Evolutionary conservation across 495 filamentous ascomycete genomes (phyloP), one percentile per base, ranked within the genome.

Genomic region (Oleoguttula mirabilis): DNA sequence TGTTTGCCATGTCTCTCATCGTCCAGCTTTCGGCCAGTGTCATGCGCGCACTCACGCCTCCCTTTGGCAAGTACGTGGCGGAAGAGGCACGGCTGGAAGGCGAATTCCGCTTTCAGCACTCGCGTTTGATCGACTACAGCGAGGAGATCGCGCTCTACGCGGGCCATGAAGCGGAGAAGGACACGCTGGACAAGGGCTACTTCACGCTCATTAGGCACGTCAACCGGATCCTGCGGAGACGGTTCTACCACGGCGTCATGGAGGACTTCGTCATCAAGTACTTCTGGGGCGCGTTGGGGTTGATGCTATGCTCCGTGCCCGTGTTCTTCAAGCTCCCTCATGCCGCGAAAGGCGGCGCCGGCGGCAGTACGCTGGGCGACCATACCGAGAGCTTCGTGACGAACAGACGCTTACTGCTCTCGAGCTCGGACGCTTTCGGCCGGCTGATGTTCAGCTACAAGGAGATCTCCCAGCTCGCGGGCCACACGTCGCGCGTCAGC

Each of bases 261-360:
- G 92, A 98, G 58, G 90, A 98, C 58, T 98, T 94, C 64, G 83
- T 96, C 11, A 88, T 96, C 55, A 98, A 98, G 64, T 98, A 98
- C 56, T 90, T 94, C 66, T 98, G 90, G 90, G 92, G 92, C 39
- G 90, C 90, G 3, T 52, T 98, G 34, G 90, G 90, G 4, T 71
- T 96, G 52, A 62, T 92, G 48, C 77, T 98, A n/a, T 96, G 92
- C 66, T 88, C 86, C 56, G 76, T 94, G 3, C 90, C 90, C 1
- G 88, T 96, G 0, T 98, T 98, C 60, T 83, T 96, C 69, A 86
- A 83, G 64, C 68, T 95, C 3, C 88, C 90, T 7, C 15, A 17
- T 16, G 24, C 23, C 14, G 42, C 35, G 10, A n/a, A n/a, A n/a
- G n/a, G n/a, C n/a, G 84, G 83, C 20, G 73, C 75, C 36, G 61